phyloP scores from a whole-genome alignment of 345 rosid species.

The Murraya koenigii region DNA sequence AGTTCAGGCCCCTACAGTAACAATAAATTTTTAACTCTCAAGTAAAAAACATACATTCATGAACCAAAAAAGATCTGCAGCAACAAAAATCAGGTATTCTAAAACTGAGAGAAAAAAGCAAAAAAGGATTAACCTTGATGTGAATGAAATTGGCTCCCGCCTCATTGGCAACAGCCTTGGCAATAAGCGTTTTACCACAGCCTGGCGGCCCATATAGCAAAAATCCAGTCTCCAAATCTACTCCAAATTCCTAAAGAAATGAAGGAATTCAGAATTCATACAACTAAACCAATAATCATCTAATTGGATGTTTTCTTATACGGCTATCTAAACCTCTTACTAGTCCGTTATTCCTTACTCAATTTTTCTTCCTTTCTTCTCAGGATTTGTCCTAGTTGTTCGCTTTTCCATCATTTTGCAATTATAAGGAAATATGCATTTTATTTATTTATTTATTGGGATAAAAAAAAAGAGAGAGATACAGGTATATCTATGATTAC shows the following conservation, averaged over 20 bases:
- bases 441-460: no score
- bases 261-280: not conserved
- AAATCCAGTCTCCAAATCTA: slow-evolving; percentile 79
- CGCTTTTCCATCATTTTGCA: not conserved
- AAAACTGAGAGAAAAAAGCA: not conserved
- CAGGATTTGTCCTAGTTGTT: not conserved
- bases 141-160: slow-evolving; percentile 97
- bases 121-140: slow-evolving; percentile 54
- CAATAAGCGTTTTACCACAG: slow-evolving; percentile 96
- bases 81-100: not conserved
- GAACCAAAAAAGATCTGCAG: not conserved
- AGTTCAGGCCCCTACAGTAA: slow-evolving; percentile 82
- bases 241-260: slow-evolving; percentile 63
- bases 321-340: not conserved
- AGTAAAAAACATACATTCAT: not conserved
- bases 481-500: slow-evolving; percentile 27
- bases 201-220: slow-evolving; percentile 98
- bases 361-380: not conserved
- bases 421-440: not conserved
- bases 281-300: not conserved
- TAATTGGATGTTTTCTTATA: not conserved
- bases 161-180: slow-evolving; percentile 96
- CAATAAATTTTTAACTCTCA: not conserved
- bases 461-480: no score
- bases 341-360: not conserved